Evolutionary conservation across 768 basidiomycete genomes (phyloP).

Genomic region (Tricholoma furcatifolium): DNA sequence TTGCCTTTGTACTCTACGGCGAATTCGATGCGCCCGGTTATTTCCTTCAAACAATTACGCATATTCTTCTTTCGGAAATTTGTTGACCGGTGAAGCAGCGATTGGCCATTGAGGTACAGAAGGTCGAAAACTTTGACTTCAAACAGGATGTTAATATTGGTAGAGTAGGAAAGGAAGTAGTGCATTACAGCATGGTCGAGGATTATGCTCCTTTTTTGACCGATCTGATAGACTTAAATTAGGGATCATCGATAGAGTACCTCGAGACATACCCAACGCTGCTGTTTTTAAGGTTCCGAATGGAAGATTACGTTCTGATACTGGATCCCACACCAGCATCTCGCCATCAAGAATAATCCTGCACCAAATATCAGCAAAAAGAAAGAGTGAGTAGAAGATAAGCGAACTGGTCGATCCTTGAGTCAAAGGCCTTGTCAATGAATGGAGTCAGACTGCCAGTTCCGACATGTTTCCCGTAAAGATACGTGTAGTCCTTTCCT

Average conservation of each 20-base stretch:
- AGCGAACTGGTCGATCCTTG: conserved; percentile 77
- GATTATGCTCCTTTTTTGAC: conserved; percentile 64
- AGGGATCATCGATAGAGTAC: neutral
- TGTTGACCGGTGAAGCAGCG: conserved; percentile 69
- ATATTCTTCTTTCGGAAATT: conserved; percentile 80
- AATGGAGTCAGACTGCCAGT: conserved; percentile 86
- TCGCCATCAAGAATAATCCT: conserved; percentile 97
- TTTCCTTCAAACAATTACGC: conserved; percentile 59
- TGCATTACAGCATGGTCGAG: conserved; percentile 86
- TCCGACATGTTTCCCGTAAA: conserved; percentile 86
- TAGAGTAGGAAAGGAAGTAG: neutral
- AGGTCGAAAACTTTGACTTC: conserved; percentile 97
- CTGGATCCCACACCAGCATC: conserved; percentile 98
- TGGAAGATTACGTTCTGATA: conserved; percentile 82
- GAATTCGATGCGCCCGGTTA: conserved; percentile 82
- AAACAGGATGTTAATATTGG: neutral
- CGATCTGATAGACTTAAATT: conserved; percentile 46
- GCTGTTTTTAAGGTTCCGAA: conserved; percentile 95
- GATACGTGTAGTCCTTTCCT: conserved; percentile 86
- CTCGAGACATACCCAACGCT: conserved; percentile 61
- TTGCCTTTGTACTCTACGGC: conserved; percentile 69
- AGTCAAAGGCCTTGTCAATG: conserved; percentile 75
- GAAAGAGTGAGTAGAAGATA: neutral
- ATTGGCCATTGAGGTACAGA: conserved; percentile 82
- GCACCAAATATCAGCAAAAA: neutral